Conservation (phyloP, 441 rosid genomes). For the Gossypium laxum region DNA sequence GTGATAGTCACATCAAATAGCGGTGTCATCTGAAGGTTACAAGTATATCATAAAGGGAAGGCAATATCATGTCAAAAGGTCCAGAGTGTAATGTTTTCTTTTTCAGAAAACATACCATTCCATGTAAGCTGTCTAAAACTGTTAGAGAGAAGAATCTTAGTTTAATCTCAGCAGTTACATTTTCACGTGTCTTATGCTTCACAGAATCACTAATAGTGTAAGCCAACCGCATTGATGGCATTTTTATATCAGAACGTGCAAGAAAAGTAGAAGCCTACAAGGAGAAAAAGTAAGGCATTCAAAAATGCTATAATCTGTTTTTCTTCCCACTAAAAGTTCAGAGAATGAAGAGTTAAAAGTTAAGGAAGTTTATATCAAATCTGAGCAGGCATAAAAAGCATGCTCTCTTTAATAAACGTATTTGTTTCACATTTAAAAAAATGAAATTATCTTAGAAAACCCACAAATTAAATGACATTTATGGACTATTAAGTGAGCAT, state of each 20-base stretch:
- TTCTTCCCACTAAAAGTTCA: conserved; percentile 16
- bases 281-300: conserved; percentile 22
- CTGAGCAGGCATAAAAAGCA: not conserved
- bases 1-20: conserved; percentile 77
- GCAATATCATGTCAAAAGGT: conserved; percentile 5
- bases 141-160: conserved; percentile 80
- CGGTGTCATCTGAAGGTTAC: conserved; percentile 73
- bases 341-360: conserved; percentile 10
- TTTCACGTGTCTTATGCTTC: conserved; percentile 80
- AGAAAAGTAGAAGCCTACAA: conserved; percentile 94
- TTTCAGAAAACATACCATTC: conserved; percentile 59
- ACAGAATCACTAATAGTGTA: conserved; percentile 77
- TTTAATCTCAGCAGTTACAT: conserved; percentile 76
- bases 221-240: conserved; percentile 73
- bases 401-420: not conserved
- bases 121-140: conserved; percentile 73
- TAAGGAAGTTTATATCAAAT: conserved; percentile 4
- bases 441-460: not conserved
- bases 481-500: conserved; percentile 7
- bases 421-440: not conserved
- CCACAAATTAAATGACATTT: not conserved
- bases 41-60: conserved; percentile 21
- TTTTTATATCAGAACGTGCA: conserved; percentile 81
- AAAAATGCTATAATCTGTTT: conserved; percentile 15
- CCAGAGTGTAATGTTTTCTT: conserved; percentile 3